These are phyloP conservation scores for Penicillium sp. DNA, from an alignment of 2,329 filamentous ascomycete genomes.

Conservation along the genomic window DNA sequence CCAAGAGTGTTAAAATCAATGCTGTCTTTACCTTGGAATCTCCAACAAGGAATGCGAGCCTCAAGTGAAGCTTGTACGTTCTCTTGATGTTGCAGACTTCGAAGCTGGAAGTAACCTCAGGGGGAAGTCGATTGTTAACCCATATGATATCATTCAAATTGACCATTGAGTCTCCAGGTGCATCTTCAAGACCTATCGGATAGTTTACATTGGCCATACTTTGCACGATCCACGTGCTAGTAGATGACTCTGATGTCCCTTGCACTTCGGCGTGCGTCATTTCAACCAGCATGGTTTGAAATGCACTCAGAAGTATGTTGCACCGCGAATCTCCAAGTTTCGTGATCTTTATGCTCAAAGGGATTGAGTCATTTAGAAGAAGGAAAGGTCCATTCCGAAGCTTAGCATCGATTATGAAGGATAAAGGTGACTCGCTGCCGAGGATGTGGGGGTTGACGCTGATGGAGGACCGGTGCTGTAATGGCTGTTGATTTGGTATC, in stretches of 20 bases:
- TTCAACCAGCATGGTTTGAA: slow-evolving; percentile 23
- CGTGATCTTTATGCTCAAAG: slow-evolving; percentile 12
- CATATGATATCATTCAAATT: slow-evolving; percentile 1
- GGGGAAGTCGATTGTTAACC: slow-evolving; percentile 6
- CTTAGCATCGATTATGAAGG: slow-evolving; percentile 3
- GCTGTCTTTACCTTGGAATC: slow-evolving; percentile 4
- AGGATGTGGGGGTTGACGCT: not conserved
- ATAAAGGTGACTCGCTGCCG: not conserved
- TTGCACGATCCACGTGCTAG: slow-evolving; percentile 15
- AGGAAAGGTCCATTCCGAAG: slow-evolving; percentile 18
- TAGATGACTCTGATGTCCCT: slow-evolving; percentile 3
- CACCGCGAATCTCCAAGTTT: not conserved
- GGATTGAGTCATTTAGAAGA: slow-evolving; percentile 7
- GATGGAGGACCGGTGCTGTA: not conserved
- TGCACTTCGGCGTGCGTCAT: slow-evolving; percentile 13
- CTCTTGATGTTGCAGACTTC: slow-evolving; percentile 21
- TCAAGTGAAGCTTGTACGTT: slow-evolving; percentile 11
- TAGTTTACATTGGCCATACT: slow-evolving; percentile 15
- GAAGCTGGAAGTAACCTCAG: slow-evolving; percentile 11
- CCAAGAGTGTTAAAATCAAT: not conserved
- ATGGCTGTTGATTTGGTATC: not conserved
- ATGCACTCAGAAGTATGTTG: slow-evolving; percentile 11
- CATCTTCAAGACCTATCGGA: not conserved
- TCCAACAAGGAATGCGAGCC: slow-evolving; percentile 14
- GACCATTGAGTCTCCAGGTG: not conserved